phyloP scores from a whole-genome alignment of 371 early-diverging fungal genomes.

The Mucor velutinosus region DNA sequence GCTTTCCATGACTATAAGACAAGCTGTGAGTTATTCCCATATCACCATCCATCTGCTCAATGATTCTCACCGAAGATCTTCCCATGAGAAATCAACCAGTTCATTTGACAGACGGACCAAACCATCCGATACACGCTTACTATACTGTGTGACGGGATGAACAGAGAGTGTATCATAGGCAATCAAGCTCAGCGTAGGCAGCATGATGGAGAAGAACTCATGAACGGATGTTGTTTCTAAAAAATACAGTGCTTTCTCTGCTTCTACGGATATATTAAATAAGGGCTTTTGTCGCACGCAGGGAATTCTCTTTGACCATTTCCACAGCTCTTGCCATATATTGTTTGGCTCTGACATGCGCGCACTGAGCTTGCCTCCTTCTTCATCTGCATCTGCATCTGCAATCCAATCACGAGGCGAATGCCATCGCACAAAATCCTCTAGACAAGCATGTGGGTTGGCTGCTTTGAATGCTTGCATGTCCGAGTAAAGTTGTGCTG shows the following conservation, averaged over 20 bases:
- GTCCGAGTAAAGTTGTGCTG: conserved; percentile 80
- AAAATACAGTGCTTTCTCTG: conserved; percentile 72
- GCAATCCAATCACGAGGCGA: conserved; percentile 87
- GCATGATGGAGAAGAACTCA: conserved; percentile 69
- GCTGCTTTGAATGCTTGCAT: conserved; percentile 89
- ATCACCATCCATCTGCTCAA: background rate
- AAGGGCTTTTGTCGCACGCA: conserved; percentile 76
- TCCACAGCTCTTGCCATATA: conserved; percentile 90
- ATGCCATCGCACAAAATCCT: conserved; percentile 96
- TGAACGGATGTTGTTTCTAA: conserved; percentile 70
- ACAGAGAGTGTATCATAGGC: conserved; percentile 74
- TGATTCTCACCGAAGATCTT: conserved; percentile 40
- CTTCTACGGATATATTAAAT: conserved; percentile 77
- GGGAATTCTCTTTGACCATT: conserved; percentile 69
- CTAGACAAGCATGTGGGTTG: conserved; percentile 77
- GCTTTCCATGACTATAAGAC: conserved; percentile 37
- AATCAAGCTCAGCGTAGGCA: conserved; percentile 75
- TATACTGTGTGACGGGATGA: conserved; percentile 61
- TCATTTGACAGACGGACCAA: conserved; percentile 50
- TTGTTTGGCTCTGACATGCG: conserved; percentile 84
- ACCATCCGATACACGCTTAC: conserved; percentile 47
- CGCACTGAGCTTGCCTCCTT: conserved; percentile 63
- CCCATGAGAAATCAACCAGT: conserved; percentile 56
- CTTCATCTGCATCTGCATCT: background rate
- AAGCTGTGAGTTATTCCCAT: conserved; percentile 13